A percentile compares a stretch with the other conserved stretches of the same genome.
Conservation (phyloP, 108 stramenopile genomes). For the Stephanodiscus minutulus region DNA sequence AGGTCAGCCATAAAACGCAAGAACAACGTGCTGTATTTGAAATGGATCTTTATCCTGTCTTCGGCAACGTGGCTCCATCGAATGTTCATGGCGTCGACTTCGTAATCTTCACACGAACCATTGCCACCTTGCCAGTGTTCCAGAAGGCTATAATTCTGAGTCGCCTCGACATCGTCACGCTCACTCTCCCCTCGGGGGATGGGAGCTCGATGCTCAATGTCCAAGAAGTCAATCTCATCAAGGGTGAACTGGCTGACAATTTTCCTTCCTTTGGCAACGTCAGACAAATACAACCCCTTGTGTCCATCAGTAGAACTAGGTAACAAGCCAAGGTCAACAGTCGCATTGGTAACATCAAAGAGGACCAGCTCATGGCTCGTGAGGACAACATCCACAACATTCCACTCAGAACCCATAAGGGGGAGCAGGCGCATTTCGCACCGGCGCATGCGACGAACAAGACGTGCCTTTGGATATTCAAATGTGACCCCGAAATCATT, state of each 20-base stretch:
- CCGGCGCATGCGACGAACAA: slow-evolving; percentile 83
- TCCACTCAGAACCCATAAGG: slow-evolving; percentile 71
- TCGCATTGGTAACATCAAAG: slow-evolving; percentile 51
- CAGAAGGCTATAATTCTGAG: slow-evolving; percentile 12
- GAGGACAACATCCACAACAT: slow-evolving; percentile 77
- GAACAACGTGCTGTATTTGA: slow-evolving; percentile 53
- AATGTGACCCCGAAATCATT: slow-evolving; percentile 37
- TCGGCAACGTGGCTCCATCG: slow-evolving; percentile 69
- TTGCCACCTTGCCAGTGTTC: slow-evolving; percentile 41
- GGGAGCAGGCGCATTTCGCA: slow-evolving; percentile 79
- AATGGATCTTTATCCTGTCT: slow-evolving; percentile 67
- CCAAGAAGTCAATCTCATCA: slow-evolving; percentile 60
- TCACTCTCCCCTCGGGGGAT: slow-evolving; percentile 23
- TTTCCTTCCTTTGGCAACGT: slow-evolving; percentile 72
- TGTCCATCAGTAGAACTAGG: slow-evolving; percentile 64
- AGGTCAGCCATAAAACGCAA: slow-evolving; percentile 79
- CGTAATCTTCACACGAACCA: slow-evolving; percentile 23
- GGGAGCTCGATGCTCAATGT: slow-evolving; percentile 55
- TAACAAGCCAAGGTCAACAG: slow-evolving; percentile 4
- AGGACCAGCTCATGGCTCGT: slow-evolving; percentile 83
- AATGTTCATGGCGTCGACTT: slow-evolving; percentile 18
- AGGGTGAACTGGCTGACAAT: slow-evolving; percentile 68
- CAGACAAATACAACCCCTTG: slow-evolving; percentile 73
- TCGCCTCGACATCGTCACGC: slow-evolving; percentile 28
- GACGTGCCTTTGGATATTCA: slow-evolving; percentile 62